Evolutionary conservation across 495 filamentous ascomycete species (phyloP).

Genomic region (Pseudomonodictys pantanalensis): DNA sequence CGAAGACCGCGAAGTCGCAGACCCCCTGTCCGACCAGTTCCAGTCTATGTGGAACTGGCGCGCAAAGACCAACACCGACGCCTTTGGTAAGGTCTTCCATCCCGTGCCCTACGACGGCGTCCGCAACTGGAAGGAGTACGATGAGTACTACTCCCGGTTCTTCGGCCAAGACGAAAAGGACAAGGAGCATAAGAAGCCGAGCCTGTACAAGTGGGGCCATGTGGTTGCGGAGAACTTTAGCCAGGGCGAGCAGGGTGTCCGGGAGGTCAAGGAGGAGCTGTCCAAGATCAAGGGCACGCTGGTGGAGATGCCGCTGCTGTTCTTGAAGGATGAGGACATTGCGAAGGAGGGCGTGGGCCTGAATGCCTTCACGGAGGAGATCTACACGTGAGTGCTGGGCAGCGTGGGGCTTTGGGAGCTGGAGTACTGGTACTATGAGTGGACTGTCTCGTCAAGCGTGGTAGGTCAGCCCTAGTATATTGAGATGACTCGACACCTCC

Average conservation of each 20-base stretch:
- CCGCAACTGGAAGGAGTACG: conserved; percentile 80
- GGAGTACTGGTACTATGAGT: too few relatives aligned
- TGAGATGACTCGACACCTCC: too few relatives aligned
- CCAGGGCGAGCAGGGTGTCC: conserved; percentile 56
- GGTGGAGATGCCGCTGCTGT: conserved; percentile 90
- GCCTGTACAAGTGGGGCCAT: conserved; percentile 72
- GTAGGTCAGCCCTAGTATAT: too few relatives aligned
- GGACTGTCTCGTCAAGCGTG: too few relatives aligned
- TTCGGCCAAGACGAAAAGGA: conserved; percentile 42
- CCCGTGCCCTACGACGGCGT: conserved; percentile 78
- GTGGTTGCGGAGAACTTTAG: conserved; percentile 78
- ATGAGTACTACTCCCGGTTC: conserved; percentile 76
- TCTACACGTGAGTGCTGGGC: conserved; percentile 68
- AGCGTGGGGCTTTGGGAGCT: too few relatives aligned
- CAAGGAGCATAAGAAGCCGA: conserved; percentile 49
- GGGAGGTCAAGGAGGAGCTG: conserved; percentile 79
- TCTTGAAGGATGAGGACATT: conserved; percentile 82
- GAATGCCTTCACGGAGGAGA: conserved; percentile 76
- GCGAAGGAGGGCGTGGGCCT: conserved; percentile 78
- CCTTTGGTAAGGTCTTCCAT: conserved; percentile 84
- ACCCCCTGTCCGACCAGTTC: conserved; percentile 69
- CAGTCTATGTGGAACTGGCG: conserved; percentile 67
- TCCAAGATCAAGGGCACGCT: conserved; percentile 71
- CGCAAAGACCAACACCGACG: conserved; percentile 77
- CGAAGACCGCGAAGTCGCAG: conserved; percentile 70